Percentiles rank a stretch among this genome's conserved stretches.
These are phyloP conservation scores for Arthrobotrys megalospora DNA, from an alignment of 2,329 filamentous ascomycete genomes.

Conservation along the genomic window DNA sequence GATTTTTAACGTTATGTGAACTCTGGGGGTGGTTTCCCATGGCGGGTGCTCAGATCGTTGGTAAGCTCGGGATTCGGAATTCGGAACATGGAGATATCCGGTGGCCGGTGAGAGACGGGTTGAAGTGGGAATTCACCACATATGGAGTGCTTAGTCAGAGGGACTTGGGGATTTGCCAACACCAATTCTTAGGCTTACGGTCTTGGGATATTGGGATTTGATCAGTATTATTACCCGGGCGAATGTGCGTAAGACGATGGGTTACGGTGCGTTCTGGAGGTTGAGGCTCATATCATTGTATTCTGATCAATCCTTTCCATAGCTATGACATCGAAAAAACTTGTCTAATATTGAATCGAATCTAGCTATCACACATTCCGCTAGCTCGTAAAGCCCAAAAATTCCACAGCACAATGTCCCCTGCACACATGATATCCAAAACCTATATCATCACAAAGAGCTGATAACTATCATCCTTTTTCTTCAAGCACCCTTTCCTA, in stretches of 20 bases:
- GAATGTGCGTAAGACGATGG: too few species aligned
- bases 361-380: background rate
- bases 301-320: too few species aligned
- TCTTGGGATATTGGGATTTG: too few species aligned
- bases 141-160: slow-evolving; percentile 21
- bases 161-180: slow-evolving; percentile 3
- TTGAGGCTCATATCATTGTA: too few species aligned
- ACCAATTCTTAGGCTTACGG: background rate
- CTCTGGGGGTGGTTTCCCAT: background rate
- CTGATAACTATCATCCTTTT: slow-evolving; percentile 2
- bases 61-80: slow-evolving; percentile 21
- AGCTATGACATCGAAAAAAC: background rate
- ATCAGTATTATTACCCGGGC: too few species aligned
- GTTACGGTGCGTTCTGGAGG: too few species aligned
- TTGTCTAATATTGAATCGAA: background rate
- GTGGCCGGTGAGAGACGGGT: slow-evolving; percentile 9
- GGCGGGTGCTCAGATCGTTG: slow-evolving; percentile 1
- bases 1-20: slow-evolving; percentile 16
- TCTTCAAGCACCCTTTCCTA: background rate
- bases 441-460: background rate
- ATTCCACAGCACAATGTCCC: background rate
- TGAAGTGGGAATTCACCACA: slow-evolving; percentile 1
- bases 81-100: slow-evolving; percentile 39
- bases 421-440: background rate
- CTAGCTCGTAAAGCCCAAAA: background rate